Base-by-base conservation (phyloP, 1,139 yeast genomes). In the Arxiozyma bovina region DNA sequence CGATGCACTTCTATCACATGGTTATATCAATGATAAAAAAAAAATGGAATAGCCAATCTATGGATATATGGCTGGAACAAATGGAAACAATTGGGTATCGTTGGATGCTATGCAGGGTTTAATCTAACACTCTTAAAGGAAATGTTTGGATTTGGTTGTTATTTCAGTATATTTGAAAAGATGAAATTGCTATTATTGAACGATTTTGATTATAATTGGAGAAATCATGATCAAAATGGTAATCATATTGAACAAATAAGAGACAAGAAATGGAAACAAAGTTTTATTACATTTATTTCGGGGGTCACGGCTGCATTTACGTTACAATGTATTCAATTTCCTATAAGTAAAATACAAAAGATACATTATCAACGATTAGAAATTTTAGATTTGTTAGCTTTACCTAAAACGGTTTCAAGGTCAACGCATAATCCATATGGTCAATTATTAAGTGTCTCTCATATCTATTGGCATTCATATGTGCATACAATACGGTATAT, bases 31-130 rank as follows among this genome's bases (percentile, higher is more conserved):
- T 45, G 47, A 15, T 18, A n/a, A 45, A 45, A 58, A 45, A 58
- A 62, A 18, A 57, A 60, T 53, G 76, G 78, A 43, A 87, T 87
- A 67, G 80, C 79, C 53, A 84, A 86, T 56, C 69, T 90, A 56
- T 88, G 96, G 95, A 71, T 73, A 42, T 91, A 88, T 69, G 91
- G 94, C 0, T 68, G 78, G 49, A 75, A 77, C 53, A 88, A 89
- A 63, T 71, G 90, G 54, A 75, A 74, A 58, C 87, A 87, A 59
- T 77, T 90, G 52, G 97, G 98, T 0, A 71, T 85, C 18, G 77
- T 82, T 4, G 96, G 96, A 0, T 93, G 93, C 5, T 89, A 88
- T 74, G 95, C 96, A 1, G 98, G 98, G 0, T 87, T 84, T 67
- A 79, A 85, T 17, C 74, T 89, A 51, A 85, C 93, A 48, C 72